Conservation (phyloP, 345 rosid species). For the Populus simonii region DNA sequence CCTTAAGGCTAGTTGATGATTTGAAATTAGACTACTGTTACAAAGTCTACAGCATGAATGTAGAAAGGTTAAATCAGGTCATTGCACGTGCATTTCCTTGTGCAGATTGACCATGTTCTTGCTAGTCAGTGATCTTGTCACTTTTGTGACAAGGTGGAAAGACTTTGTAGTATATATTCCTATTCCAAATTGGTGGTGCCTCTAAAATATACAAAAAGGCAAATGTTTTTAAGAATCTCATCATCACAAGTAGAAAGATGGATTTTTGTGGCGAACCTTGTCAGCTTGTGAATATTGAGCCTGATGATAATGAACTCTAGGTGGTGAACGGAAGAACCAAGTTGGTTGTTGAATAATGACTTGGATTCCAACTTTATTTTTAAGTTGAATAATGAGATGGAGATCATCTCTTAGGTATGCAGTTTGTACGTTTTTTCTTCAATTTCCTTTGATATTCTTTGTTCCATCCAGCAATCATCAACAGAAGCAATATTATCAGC, state of each 20-base stretch:
- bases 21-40: conserved; percentile 23
- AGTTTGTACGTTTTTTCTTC: background rate
- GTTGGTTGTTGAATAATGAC: conserved; percentile 57
- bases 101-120: conserved; percentile 32
- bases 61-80: conserved; percentile 17
- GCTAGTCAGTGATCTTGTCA: conserved; percentile 29
- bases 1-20: conserved; percentile 5
- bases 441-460: conserved; percentile 7
- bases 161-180: conserved; percentile 43
- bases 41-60: conserved; percentile 23
- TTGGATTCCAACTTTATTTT: conserved; percentile 57
- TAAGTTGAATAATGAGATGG: conserved; percentile 50
- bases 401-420: conserved; percentile 26
- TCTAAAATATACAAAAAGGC: conserved; percentile 28
- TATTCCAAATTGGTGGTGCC: conserved; percentile 53
- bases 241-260: conserved; percentile 55
- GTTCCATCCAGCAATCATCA: conserved; percentile 7
- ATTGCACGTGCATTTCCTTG: conserved; percentile 40
- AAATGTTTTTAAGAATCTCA: conserved; percentile 48
- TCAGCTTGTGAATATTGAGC: conserved; percentile 45
- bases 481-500: background rate
- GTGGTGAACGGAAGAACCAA: conserved; percentile 12
- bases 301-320: conserved; percentile 21
- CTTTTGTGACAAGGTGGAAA: conserved; percentile 29
- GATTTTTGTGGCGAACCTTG: conserved; percentile 79